Base-by-base conservation (phyloP, 345 rosid species). In the Acer negundo region DNA sequence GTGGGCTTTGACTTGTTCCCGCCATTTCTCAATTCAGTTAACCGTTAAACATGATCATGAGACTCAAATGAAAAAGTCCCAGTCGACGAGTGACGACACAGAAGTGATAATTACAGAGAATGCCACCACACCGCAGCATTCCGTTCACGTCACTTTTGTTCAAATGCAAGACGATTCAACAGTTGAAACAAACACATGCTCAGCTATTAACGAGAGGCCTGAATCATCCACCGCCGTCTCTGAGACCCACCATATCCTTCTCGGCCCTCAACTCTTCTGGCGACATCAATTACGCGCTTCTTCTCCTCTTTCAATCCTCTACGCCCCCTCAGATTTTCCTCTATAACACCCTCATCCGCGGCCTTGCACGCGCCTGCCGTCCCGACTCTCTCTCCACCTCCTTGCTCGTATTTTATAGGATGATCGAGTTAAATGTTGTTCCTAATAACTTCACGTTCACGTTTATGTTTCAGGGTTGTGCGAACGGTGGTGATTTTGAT, bases 361-460 rank as follows among this genome's bases (percentile, higher is more conserved):
- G 78, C 10, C 78, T 75, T 1, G 70, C 78, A 0, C 78, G 70
- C 31, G 20, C 69, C 6, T 31, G 31, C 35, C 62, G n/a, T 35
- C 35, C 70, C 0, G 15, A n/a, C 20, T 49, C 35, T 64, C 47
- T 65, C n/a, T 53, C 64, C 7, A 51, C 70, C 51, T 49, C 71
- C 0, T 22, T 66, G n/a, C 71, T 51, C 35, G n/a, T 75, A 17
- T 75, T 75, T 31, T 20, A 53, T 22, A 49, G 49, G 20, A 35
- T 75, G 78, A 49, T 49, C 9, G 35, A 53, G 8, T 66, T 53
- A 7, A 75, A 53, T 20, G 15, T 75, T 31, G 20, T 51, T 66
- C 78, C 72, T 20, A 66, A 75, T 66, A 75, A 75, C 63, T 75
- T 75, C 67, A 75, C 78, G 13, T 75, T 65, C 35, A 75, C 78